phyloP scores from a whole-genome alignment of 2,329 filamentous ascomycete genomes.

The Bipolaris oryzae region DNA sequence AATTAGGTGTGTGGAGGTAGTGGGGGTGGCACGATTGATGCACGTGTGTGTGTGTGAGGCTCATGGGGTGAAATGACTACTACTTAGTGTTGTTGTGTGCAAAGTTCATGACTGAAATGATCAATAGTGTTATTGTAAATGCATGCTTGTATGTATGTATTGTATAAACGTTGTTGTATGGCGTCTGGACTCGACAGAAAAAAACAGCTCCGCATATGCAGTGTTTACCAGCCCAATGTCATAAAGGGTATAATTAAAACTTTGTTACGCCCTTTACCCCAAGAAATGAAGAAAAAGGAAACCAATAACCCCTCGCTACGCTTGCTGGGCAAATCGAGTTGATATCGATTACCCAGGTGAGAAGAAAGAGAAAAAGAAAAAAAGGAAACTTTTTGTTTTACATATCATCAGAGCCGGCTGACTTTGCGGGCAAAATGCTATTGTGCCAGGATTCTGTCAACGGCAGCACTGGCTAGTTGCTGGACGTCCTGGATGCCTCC shows the following conservation, averaged over 20 bases:
- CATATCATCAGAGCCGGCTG: constrained; percentile 8
- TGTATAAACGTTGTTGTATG: neutral
- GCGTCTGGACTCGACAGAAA: neutral
- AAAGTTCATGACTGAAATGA: neutral
- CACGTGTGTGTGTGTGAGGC: too few species aligned
- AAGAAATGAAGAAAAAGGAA: neutral
- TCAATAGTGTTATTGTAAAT: neutral
- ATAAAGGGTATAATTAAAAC: constrained; percentile 1
- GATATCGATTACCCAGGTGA: neutral
- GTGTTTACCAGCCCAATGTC: neutral
- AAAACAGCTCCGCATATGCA: neutral
- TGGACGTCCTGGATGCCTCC: constrained; percentile 51
- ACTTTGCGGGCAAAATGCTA: neutral
- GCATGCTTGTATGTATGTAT: neutral
- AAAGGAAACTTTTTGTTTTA: neutral
- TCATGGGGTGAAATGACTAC: too few species aligned
- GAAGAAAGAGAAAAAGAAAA: neutral
- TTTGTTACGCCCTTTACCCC: constrained; percentile 1
- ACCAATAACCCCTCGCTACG: neutral
- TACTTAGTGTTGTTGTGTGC: too few species aligned
- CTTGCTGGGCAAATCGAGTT: neutral
- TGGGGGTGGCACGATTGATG: neutral
- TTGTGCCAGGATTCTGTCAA: constrained; percentile 41
- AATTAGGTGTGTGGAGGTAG: neutral
- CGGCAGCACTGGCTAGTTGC: constrained; percentile 46